These are phyloP conservation scores for Amesomyces nigricolor DNA, from an alignment of 2,329 filamentous ascomycete species.

Conservation along the genomic window DNA sequence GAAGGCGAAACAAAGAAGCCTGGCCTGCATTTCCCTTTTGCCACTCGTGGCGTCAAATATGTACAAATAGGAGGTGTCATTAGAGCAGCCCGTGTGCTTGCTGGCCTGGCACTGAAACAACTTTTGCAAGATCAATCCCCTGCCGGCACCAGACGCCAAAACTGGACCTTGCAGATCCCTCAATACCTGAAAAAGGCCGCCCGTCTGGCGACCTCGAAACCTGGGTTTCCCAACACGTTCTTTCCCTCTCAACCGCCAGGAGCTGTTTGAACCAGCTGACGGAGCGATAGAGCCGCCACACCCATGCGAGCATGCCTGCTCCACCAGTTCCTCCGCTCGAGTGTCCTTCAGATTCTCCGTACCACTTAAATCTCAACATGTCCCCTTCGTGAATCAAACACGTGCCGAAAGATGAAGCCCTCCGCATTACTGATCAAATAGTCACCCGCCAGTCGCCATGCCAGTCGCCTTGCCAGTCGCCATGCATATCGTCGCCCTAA, in stretches of 20 bases:
- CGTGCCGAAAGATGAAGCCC: neutral
- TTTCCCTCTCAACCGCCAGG: too few relatives aligned
- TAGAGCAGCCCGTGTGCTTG: neutral
- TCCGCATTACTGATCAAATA: too few relatives aligned
- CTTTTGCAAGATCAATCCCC: neutral
- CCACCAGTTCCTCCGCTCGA: neutral
- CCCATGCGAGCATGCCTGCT: too few relatives aligned
- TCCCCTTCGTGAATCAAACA: neutral
- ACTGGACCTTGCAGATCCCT: neutral
- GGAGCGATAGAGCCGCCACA: too few relatives aligned
- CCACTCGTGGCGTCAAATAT: slow-evolving; percentile 10
- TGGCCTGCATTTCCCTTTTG: neutral
- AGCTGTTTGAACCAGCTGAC: too few relatives aligned
- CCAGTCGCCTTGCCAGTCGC: neutral
- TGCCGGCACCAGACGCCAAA: slow-evolving; percentile 11
- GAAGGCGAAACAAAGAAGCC: neutral
- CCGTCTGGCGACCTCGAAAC: too few relatives aligned
- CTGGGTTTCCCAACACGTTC: too few relatives aligned
- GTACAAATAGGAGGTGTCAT: slow-evolving; percentile 17
- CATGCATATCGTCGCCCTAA: slow-evolving; percentile 12
- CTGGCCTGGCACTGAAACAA: neutral
- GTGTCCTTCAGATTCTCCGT: neutral
- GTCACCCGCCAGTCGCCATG: neutral
- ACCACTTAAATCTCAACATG: neutral
- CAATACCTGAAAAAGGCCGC: neutral